These are phyloP conservation scores for Colletotrichum musicola DNA, from an alignment of 2,329 filamentous ascomycete species.

Conservation along the genomic window DNA sequence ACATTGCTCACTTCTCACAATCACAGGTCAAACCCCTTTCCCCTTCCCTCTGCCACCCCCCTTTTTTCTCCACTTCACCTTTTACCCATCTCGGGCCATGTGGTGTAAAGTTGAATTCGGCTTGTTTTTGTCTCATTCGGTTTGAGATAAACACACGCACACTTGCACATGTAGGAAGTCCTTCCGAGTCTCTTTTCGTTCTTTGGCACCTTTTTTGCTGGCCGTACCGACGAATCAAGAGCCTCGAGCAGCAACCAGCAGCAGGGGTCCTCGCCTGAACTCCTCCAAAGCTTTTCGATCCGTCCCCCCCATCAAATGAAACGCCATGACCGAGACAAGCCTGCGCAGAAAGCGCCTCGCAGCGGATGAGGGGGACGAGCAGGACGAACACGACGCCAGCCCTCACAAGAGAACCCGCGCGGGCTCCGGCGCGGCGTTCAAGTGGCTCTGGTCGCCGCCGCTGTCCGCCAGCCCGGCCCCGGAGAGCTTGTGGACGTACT, in stretches of 20 bases:
- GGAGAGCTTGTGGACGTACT: constrained; percentile 15
- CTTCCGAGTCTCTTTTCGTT: too few relatives aligned
- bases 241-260: neutral
- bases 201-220: neutral
- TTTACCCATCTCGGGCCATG: neutral
- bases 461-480: neutral
- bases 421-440: constrained; percentile 6
- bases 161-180: too few relatives aligned
- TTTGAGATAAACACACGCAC: too few relatives aligned
- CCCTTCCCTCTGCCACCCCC: neutral
- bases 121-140: too few relatives aligned
- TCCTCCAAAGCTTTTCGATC: neutral
- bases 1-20: constrained; percentile 12
- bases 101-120: neutral
- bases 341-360: constrained; percentile 28
- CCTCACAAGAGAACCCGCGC: constrained; percentile 20
- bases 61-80: neutral
- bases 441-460: constrained; percentile 25
- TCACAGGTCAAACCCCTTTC: neutral
- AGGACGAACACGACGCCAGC: neutral
- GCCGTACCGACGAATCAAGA: neutral
- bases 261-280: neutral
- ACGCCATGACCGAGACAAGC: constrained; percentile 26
- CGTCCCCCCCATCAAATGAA: constrained; percentile 14
- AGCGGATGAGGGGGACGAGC: constrained; percentile 5